These are phyloP conservation scores for Apiospora pterosperma DNA, from an alignment of 2,329 filamentous ascomycete species.

Conservation along the genomic window DNA sequence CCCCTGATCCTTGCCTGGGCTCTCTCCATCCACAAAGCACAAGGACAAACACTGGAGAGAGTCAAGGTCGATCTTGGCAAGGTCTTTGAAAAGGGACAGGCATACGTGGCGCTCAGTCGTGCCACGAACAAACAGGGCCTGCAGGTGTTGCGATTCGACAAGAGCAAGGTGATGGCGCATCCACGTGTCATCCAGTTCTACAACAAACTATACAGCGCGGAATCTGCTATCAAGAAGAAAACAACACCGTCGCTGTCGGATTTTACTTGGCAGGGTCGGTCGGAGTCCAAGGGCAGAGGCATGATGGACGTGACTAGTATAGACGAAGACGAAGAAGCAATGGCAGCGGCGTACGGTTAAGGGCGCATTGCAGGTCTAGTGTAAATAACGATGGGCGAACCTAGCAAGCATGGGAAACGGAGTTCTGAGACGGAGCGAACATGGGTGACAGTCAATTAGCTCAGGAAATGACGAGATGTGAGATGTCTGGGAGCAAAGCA, in stretches of 20 bases:
- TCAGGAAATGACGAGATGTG: background rate
- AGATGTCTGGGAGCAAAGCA: background rate
- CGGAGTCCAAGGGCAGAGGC: conserved; percentile 13
- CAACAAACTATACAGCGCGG: conserved; percentile 72
- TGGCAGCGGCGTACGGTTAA: conserved; percentile 45
- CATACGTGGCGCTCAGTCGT: conserved; percentile 92
- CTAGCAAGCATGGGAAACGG: background rate
- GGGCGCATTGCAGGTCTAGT: background rate
- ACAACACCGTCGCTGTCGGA: conserved; percentile 33
- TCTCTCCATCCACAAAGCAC: conserved; percentile 95
- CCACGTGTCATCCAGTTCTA: conserved; percentile 85
- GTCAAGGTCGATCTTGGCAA: conserved; percentile 91
- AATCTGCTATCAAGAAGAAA: conserved; percentile 41
- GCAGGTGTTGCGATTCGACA: conserved; percentile 85
- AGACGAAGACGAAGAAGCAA: conserved; percentile 49
- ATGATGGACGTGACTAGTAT: conserved; percentile 22
- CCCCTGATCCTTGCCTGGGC: conserved; percentile 96
- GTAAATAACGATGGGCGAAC: background rate
- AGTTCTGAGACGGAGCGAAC: background rate
- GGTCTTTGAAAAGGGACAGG: conserved; percentile 96
- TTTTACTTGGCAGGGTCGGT: conserved; percentile 33
- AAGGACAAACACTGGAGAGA: conserved; percentile 88
- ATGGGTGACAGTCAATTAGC: background rate
- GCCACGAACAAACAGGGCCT: conserved; percentile 84
- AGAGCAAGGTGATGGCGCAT: conserved; percentile 90